Conservation (phyloP, 139 green algal species). For the Picochlorum sp. region DNA sequence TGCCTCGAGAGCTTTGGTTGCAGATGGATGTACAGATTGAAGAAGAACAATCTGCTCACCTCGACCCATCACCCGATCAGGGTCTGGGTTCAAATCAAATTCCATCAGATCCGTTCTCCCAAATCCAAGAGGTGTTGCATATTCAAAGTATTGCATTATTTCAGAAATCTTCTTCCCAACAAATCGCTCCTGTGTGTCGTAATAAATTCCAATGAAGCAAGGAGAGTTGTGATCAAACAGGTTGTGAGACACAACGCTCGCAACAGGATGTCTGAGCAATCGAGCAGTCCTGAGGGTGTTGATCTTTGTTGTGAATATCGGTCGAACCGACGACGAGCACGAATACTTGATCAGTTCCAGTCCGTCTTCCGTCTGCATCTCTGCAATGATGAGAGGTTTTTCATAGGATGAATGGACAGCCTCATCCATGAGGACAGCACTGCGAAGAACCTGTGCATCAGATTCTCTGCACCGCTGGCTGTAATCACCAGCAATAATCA, state of each 20-base stretch:
- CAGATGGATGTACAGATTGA: not conserved
- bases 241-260: not conserved
- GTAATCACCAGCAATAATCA: slow-evolving; percentile 20
- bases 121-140: not conserved
- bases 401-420: not conserved
- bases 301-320: slow-evolving; percentile 42
- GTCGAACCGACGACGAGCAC: slow-evolving; percentile 37
- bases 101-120: not conserved
- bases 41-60: not conserved
- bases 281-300: slow-evolving; percentile 35
- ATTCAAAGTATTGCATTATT: not conserved
- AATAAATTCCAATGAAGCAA: not conserved
- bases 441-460: slow-evolving; percentile 9
- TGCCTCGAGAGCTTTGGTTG: too few species aligned
- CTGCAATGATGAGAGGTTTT: not conserved
- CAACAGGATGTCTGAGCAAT: slow-evolving; percentile 5
- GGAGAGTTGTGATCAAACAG: slow-evolving; percentile 11
- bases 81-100: slow-evolving; percentile 2
- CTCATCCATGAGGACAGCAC: slow-evolving; percentile 18
- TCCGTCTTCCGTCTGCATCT: slow-evolving; percentile 17
- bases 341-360: slow-evolving; percentile 36
- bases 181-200: not conserved
- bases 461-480: not conserved
- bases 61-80: not conserved
- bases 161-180: not conserved